Conservation (phyloP, 148 eudicot genomes). For the Camellia sinensis region DNA sequence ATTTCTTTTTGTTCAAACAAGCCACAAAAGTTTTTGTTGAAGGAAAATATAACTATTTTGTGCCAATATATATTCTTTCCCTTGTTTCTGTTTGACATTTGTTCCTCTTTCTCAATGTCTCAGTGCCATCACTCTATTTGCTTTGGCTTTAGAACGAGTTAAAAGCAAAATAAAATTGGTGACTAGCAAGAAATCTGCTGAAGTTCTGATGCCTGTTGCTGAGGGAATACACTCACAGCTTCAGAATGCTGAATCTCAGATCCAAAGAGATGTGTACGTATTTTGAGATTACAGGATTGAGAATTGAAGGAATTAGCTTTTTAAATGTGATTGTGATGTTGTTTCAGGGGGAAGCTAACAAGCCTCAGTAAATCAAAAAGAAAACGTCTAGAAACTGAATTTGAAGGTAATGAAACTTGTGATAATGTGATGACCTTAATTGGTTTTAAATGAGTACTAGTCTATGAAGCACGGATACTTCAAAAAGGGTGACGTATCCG, state of each 20-base stretch:
- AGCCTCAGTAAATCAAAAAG: constrained; percentile 52
- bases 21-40: background rate
- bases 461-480: too few species aligned
- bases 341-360: constrained; percentile 71
- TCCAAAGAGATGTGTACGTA: constrained; percentile 73
- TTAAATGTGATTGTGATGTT: constrained; percentile 22
- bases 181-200: constrained; percentile 69
- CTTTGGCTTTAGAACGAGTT: constrained; percentile 62
- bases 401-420: constrained; percentile 51
- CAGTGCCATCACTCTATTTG: constrained; percentile 66
- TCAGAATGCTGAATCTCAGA: constrained; percentile 67
- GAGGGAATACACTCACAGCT: constrained; percentile 60
- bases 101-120: constrained; percentile 23
- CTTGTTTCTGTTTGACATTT: constrained; percentile 10
- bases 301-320: constrained; percentile 2
- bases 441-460: background rate
- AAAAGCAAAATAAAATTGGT: constrained; percentile 57
- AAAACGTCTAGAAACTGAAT: constrained; percentile 59
- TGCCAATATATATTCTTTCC: background rate
- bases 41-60: background rate
- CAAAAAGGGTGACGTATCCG: too few species aligned
- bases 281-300: constrained; percentile 10
- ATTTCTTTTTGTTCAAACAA: constrained; percentile 16
- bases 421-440: background rate
- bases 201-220: constrained; percentile 61